phyloP scores from a whole-genome alignment of 139 green algal genomes.

The Gonium pectorale region DNA sequence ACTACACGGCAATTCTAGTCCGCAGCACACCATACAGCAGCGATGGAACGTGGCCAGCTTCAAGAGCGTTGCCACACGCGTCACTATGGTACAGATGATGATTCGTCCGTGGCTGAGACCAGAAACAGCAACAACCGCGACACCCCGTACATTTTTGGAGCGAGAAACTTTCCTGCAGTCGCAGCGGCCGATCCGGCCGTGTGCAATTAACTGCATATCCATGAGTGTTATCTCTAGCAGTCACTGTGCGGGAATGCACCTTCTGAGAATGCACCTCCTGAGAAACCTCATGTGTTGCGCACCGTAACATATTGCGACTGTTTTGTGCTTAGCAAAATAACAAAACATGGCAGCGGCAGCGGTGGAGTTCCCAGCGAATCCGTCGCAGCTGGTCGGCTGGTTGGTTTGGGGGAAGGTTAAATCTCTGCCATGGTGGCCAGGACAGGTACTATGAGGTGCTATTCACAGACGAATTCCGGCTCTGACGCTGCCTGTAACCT shows the following conservation, averaged over 20 bases:
- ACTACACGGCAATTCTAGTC: too few species aligned
- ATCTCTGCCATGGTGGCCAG: conserved; percentile 39
- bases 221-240: not conserved
- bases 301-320: not conserved
- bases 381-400: conserved; percentile 21
- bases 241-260: not conserved
- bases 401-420: conserved; percentile 46
- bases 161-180: too few species aligned
- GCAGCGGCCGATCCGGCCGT: not conserved
- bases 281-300: not conserved
- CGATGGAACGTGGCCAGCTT: too few species aligned
- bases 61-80: too few species aligned
- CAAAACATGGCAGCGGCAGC: not conserved
- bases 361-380: too few species aligned
- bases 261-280: not conserved
- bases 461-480: too few species aligned
- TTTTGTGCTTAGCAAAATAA: not conserved
- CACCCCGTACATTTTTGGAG: too few species aligned
- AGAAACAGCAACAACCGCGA: too few species aligned
- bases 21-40: not conserved
- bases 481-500: too few species aligned
- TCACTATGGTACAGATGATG: not conserved
- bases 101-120: too few species aligned
- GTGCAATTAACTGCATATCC: not conserved
- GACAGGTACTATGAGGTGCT: too few species aligned